Evolutionary conservation across 352 stramenopile genomes (phyloP), one percentile per base, ranked within the genome.

Genomic region (Globisporangium ultimum): DNA sequence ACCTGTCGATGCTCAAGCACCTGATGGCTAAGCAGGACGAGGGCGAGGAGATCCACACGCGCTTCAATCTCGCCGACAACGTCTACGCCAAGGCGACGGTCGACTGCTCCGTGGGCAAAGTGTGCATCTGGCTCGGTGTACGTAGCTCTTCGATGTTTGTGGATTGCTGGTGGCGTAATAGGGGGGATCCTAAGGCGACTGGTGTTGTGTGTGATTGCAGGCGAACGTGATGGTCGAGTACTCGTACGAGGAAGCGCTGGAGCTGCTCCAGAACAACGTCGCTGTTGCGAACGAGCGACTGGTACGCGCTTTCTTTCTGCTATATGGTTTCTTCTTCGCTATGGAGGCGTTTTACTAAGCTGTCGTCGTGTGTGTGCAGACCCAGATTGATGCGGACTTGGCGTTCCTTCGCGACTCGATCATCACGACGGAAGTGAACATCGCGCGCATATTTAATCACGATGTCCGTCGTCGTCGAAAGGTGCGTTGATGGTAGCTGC

Each of bases 151-250:
- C 14, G n/a, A 36, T 47, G 2, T 17, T 12, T 43, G 0, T 36
- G 28, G 28, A 36, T 10, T 36, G 28, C n/a, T 59, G 36, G 12
- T 68, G 28, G 7, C 7, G 28, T 10, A 5, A 1, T 8, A 36
- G 7, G 7, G 28, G 3, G 8, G 1, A 10, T 36, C 2, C 28
- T 36, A 10, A 36, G 28, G 8, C 28, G 28, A 5, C 28, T 36
- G 3, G 28, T 46, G 17, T 40, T 43, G 22, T n/a, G 24, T 53
- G 1, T 34, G 7, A n/a, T 17, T 5, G 3, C 41, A 84, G 38
- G 96, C 95, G 15, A 98, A 98, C 78, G 92, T 98, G 34, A 98
- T 98, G 93, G 84, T 98, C 61, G 95, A 99, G 68, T 98, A 98
- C 71, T 95, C 91, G 48, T 98, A 98, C 66, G 85, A 98, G n/a